Percentiles rank a stretch among this genome's conserved stretches.
Conservation (phyloP, 2,329 filamentous ascomycete genomes). For the Coniella vitis region DNA sequence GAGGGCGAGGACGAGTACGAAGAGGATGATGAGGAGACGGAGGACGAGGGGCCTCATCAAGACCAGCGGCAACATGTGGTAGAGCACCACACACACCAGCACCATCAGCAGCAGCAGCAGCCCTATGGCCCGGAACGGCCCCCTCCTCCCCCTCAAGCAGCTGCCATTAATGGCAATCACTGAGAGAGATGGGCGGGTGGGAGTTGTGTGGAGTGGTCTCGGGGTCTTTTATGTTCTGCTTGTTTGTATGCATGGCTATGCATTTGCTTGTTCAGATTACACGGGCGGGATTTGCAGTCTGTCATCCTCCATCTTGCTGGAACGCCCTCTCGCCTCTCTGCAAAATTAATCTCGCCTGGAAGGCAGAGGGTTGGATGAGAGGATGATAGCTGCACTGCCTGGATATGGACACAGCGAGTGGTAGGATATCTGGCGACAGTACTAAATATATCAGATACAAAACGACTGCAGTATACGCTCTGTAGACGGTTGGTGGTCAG, state of each 20-base stretch:
- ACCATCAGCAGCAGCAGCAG: constrained; percentile 29
- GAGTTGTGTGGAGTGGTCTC: not conserved
- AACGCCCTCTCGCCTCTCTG: too few species aligned
- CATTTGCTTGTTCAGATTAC: not conserved
- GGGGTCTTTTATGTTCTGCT: not conserved
- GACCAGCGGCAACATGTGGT: constrained; percentile 22
- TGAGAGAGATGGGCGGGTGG: constrained; percentile 11
- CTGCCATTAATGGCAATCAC: constrained; percentile 38
- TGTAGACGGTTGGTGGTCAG: not conserved
- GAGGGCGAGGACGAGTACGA: constrained; percentile 54
- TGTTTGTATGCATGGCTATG: not conserved
- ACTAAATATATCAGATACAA: too few species aligned
- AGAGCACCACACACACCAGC: constrained; percentile 19
- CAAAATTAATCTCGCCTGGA: too few species aligned
- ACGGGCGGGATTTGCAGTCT: not conserved
- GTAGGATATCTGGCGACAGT: too few species aligned
- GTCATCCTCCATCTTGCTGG: not conserved
- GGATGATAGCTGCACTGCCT: too few species aligned
- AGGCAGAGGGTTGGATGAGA: not conserved
- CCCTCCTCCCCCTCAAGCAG: constrained; percentile 32
- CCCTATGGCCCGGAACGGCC: constrained; percentile 44
- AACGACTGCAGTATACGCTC: too few species aligned
- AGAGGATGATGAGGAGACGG: constrained; percentile 28
- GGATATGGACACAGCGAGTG: too few species aligned
- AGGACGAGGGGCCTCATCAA: constrained; percentile 26